Evolutionary conservation across 2,329 filamentous ascomycete genomes (phyloP), one percentile per base, ranked within the genome.

Genomic region (Monilinia aucupariae): DNA sequence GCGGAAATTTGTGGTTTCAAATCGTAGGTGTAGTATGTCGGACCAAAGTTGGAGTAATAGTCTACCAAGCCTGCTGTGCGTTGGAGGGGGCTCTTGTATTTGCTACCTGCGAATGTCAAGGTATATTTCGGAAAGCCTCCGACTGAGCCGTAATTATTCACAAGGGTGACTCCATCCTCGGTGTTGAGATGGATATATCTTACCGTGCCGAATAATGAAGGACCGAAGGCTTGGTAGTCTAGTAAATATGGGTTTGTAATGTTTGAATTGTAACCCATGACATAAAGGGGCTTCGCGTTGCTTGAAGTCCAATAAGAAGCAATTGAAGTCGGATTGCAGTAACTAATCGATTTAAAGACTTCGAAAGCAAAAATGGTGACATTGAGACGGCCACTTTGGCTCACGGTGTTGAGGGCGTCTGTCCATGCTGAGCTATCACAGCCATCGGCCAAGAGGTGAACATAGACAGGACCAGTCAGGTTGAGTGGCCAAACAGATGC

Each of bases 1-100:
- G 73, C 75, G 10, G 73, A 71, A 4, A 66, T 53, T 43, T 68
- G 66, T 34, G 66, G 67, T 30, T 70, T 67, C 17, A 65, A 63
- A 15, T 64, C 59, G 34, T 59, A 62, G 5, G 66, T 66, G 12
- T 59, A 59, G 41, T 62, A 59, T 0, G 30, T 55, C 7, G 68
- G 67, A 6, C 68, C 68, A 15, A 68, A 69, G 52, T 59, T 63
- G 1, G 68, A 70, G 30, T 64, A 70, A 22, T 65, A 64, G 47
- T 65, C 64, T 22, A 68, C 61, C 34, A 66, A 52, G 2, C 68
- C 68, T 12, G 64, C 69, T 30, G 61, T 59, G 30, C 45, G 51
- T 39, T 65, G 54, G 20, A 60, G 49, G 15, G 58, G 43, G 27
- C 62, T 61, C n/a, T 30, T 34, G 17, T 55, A 60, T 22, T 43